Percentiles rank a stretch among this genome's conserved stretches.
Conservation (phyloP, 345 rosid genomes). For the Zanthoxylum bungeanum region DNA sequence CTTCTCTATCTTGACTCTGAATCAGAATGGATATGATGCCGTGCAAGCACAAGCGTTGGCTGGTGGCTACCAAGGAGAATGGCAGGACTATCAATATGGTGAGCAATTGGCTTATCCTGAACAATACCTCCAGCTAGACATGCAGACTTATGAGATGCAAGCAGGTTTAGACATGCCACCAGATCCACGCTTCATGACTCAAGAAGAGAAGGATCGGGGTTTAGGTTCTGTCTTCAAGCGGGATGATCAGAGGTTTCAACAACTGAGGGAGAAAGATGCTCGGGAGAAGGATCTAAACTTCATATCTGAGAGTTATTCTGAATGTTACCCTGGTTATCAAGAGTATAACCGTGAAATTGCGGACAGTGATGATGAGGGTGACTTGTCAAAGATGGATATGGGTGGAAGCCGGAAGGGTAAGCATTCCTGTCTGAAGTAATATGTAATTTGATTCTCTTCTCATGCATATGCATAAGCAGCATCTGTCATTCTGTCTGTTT, state of each 20-base stretch:
- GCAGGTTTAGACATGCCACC: conserved; percentile 34
- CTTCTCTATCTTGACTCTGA: not conserved
- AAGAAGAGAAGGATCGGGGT: conserved; percentile 98
- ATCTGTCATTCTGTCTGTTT: not conserved
- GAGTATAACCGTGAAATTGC: conserved; percentile 91
- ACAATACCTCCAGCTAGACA: conserved; percentile 70
- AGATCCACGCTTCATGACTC: conserved; percentile 92
- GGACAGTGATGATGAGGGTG: conserved; percentile 94
- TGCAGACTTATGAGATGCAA: conserved; percentile 64
- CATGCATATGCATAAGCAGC: not conserved
- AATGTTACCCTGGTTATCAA: conserved; percentile 99
- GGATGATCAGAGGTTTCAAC: conserved; percentile 95
- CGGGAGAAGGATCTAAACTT: conserved; percentile 94
- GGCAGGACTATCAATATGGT: conserved; percentile 90
- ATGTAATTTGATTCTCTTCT: not conserved
- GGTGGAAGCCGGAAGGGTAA: conserved; percentile 98
- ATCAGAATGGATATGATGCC: conserved; percentile 73
- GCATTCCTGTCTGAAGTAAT: conserved; percentile 7
- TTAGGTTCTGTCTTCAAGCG: conserved; percentile 98
- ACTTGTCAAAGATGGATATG: conserved; percentile 97
- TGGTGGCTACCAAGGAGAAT: conserved; percentile 73
- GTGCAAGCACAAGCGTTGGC: conserved; percentile 72
- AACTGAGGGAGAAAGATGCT: conserved; percentile 82
- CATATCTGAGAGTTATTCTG: conserved; percentile 94
- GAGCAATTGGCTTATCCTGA: conserved; percentile 82